Conservation (phyloP, 2,329 filamentous ascomycete genomes). For the Fusarium sp. region DNA sequence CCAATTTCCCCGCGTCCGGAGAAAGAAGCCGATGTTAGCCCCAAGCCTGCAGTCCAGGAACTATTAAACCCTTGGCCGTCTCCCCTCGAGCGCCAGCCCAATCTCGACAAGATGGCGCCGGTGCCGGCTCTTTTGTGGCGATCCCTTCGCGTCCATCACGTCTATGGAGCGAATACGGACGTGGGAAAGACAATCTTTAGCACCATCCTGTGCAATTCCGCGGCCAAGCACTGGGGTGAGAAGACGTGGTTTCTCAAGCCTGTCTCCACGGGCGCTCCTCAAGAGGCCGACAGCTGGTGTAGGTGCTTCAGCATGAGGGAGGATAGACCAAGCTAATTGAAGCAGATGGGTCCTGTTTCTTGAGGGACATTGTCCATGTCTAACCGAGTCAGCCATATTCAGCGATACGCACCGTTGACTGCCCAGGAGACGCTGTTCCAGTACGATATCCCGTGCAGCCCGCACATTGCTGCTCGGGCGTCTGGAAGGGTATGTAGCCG, state of each 20-base stretch:
- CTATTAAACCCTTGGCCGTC: conserved; percentile 22
- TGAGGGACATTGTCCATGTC: not conserved
- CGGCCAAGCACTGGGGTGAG: conserved; percentile 57
- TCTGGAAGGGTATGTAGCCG: conserved; percentile 52
- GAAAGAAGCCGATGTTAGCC: not conserved
- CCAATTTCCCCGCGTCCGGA: conserved; percentile 13
- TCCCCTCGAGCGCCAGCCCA: not conserved
- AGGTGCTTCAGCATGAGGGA: not conserved
- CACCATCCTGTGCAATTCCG: conserved; percentile 73
- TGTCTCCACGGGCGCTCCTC: conserved; percentile 76
- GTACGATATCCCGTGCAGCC: conserved; percentile 78
- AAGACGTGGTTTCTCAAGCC: conserved; percentile 77
- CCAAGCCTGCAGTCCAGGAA: not conserved
- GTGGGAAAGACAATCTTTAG: conserved; percentile 87
- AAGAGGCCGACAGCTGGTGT: conserved; percentile 77
- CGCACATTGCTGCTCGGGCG: conserved; percentile 72
- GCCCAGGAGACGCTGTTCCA: conserved; percentile 69
- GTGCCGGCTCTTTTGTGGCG: conserved; percentile 72
- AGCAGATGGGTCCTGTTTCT: not conserved
- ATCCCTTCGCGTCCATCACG: conserved; percentile 73
- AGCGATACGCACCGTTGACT: conserved; percentile 63
- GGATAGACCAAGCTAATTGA: conserved; percentile 2
- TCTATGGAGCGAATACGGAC: conserved; percentile 85
- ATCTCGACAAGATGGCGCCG: conserved; percentile 51
- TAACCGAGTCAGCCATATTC: conserved; percentile 68